Percentiles rank a stretch among this genome's conserved stretches.
These are phyloP conservation scores for Nigrospora oryzae DNA, from an alignment of 2,329 filamentous ascomycete species.

Conservation along the genomic window DNA sequence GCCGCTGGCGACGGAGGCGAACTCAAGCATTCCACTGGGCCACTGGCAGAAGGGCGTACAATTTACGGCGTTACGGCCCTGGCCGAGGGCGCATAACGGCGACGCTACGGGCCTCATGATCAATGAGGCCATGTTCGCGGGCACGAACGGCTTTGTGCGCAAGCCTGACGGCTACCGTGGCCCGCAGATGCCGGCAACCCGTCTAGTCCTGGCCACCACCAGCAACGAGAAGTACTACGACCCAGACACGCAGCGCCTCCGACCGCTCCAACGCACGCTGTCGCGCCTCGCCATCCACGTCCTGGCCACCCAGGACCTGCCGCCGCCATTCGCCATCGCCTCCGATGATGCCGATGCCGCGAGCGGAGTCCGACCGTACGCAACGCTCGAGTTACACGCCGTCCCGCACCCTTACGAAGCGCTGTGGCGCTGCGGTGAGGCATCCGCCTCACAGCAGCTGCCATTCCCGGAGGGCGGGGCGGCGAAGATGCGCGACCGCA, in stretches of 20 bases:
- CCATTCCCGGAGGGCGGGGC: no score
- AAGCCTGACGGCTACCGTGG: no score
- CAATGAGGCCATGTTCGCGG: neutral
- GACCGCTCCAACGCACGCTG: neutral
- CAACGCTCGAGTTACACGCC: conserved; percentile 77
- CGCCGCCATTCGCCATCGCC: neutral
- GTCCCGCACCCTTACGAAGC: conserved; percentile 34
- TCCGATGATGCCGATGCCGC: neutral
- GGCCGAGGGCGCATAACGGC: no score
- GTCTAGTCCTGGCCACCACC: no score
- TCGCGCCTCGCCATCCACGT: neutral
- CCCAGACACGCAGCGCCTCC: neutral
- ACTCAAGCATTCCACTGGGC: neutral
- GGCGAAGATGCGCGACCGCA: conserved; percentile 24
- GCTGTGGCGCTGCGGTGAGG: neutral
- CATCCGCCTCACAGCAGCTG: conserved; percentile 35
- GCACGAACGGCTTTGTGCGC: neutral
- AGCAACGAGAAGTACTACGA: neutral
- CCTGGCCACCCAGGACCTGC: conserved; percentile 43
- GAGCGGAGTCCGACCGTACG: conserved; percentile 61
- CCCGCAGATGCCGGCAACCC: no score
- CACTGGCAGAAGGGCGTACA: neutral
- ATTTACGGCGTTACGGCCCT: neutral
- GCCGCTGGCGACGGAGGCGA: no score
- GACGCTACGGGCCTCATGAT: neutral